Base-by-base conservation (phyloP, 805 yeast species). In the Jamesozyma jinghongensis region DNA sequence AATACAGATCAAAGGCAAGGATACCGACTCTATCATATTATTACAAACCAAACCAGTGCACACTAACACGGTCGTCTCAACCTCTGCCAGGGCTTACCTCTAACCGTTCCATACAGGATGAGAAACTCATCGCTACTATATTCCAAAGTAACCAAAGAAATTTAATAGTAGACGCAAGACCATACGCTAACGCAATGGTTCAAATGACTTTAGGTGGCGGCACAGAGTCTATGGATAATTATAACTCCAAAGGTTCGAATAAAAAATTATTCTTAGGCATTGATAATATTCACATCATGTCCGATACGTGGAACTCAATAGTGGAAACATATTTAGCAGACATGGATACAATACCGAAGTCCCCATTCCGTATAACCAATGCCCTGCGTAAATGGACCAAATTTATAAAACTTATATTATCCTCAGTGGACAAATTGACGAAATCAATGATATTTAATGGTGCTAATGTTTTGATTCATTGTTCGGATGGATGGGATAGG, bases 401-500 rank as follows among this genome's bases (percentile, higher is more conserved):
- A 52, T 78, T 85, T 45, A 65, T 85, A 2, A 68, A 78, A 10
- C 69, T 81, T 17, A 69, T 90, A 28, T 60, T 92, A 37, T 78
- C 78, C 36, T 80, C 94, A 0, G 81, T 87, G 0, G 88, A 84
- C 41, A 71, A 83, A 28, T 74, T 92, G 36, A 77, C 82, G 19
- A 81, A 85, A 54, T 82, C 90, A n/a, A 72, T 92, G 18, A 84
- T 85, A 40, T 75, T 81, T 51, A 85, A 86, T 59, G 77, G 79
- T 46, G 82, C 92, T 16, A 94, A 90, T 58, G 71, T 90, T 3
- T 57, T 92, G 8, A 73, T 92, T 5, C 98, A 92, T 65, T 92
- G 98, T 59, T 86, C 97, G 1, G 98, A 92, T 65, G 98, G 98
- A 1, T 92, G 98, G 98, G 98, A 92, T 57, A 69, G 98, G 43